phyloP scores from a whole-genome alignment of 208 protist genomes.

The Wallacemonas sp. region DNA sequence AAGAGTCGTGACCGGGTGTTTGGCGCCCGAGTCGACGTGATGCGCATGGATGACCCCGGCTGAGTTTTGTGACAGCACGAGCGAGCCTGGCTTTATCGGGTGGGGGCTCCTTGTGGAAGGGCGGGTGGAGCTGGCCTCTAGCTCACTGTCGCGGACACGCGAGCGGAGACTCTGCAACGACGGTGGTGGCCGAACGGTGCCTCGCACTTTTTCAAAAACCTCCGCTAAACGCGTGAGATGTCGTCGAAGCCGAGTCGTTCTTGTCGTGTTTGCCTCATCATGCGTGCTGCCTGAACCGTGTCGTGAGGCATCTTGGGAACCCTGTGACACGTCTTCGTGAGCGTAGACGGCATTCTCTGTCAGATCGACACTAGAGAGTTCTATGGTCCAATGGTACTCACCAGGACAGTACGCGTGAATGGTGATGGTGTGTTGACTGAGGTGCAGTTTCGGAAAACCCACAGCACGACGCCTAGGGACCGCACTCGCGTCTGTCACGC shows the following conservation, averaged over 20 bases:
- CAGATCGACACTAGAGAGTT: conserved; percentile 5
- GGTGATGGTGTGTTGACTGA: conserved; percentile 61
- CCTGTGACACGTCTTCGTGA: neutral
- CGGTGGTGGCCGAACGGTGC: neutral
- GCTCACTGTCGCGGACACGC: neutral
- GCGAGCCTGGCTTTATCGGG: neutral
- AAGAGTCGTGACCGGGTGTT: neutral
- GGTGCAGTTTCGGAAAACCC: conserved; percentile 35
- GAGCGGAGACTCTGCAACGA: conserved; percentile 1
- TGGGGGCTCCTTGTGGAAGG: neutral
- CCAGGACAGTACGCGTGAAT: conserved; percentile 51
- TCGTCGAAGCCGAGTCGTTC: too few relatives aligned
- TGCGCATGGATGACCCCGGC: neutral
- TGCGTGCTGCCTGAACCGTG: neutral
- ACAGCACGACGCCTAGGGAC: too few relatives aligned
- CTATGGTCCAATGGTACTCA: conserved; percentile 65
- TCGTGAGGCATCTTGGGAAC: neutral
- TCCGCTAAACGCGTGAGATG: neutral
- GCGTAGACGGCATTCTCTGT: neutral
- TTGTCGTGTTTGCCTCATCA: too few relatives aligned
- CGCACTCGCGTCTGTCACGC: too few relatives aligned
- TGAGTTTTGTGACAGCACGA: conserved; percentile 6
- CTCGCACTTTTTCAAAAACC: neutral
- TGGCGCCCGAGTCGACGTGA: neutral
- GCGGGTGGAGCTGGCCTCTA: neutral